These are phyloP conservation scores for Alternaria alternata DNA, from an alignment of 2,329 filamentous ascomycete genomes.

Conservation along the genomic window DNA sequence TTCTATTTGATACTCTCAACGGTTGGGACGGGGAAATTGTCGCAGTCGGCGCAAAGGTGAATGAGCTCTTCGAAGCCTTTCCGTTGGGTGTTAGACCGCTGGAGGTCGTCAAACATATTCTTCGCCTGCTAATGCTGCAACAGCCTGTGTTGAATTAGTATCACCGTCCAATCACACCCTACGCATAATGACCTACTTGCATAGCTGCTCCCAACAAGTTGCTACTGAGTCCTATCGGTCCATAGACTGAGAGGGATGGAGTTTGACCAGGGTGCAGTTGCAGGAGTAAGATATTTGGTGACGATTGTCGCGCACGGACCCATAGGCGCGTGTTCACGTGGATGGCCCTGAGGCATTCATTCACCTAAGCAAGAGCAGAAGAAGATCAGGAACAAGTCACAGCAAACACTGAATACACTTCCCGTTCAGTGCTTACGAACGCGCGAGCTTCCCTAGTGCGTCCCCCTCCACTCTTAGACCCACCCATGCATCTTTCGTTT, in stretches of 20 bases:
- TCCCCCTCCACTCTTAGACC: conserved; percentile 77
- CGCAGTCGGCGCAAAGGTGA: not conserved
- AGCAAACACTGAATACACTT: not conserved
- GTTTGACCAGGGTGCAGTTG: not conserved
- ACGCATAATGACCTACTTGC: not conserved
- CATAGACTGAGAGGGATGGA: not conserved
- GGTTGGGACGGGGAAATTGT: not conserved
- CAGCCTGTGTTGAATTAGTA: not conserved
- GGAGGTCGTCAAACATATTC: not conserved
- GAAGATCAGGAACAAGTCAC: not conserved
- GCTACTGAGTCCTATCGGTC: not conserved
- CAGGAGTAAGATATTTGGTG: not conserved
- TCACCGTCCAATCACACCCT: no score
- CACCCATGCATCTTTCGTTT: conserved; percentile 74
- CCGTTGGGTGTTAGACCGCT: not conserved
- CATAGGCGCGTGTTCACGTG: not conserved
- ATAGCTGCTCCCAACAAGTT: not conserved
- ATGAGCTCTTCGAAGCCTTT: not conserved
- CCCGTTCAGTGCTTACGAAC: not conserved
- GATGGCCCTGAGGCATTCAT: not conserved
- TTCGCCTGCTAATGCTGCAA: not conserved
- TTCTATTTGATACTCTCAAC: not conserved
- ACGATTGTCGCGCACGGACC: not conserved
- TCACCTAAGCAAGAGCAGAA: not conserved
- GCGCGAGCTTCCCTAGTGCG: conserved; percentile 66